Evolutionary conservation across 768 basidiomycete species (phyloP), one percentile per base, ranked within the genome.

Genomic region (Boletus barrowsii): DNA sequence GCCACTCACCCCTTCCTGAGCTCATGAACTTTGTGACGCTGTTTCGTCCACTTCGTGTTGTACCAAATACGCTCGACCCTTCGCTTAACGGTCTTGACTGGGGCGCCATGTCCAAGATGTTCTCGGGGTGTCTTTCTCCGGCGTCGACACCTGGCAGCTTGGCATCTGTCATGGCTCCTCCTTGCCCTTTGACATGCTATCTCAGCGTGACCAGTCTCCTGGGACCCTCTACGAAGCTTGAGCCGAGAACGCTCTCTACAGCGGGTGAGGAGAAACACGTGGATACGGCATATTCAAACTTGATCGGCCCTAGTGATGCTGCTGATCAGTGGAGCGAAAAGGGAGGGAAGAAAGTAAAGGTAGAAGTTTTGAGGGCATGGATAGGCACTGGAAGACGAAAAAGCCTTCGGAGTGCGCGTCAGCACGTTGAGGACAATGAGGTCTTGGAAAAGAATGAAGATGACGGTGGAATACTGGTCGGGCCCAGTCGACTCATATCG

Each of bases 1-100:
- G 96, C 3, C 96, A 98, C 65, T 96, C 93, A 0, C 79, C 89
- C 0, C 80, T 97, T 5, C 89, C 90, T 0, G 96, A 98, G 65
- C 79, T 99, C 1, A 83, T 86, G 55, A 72, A 75, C 2, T 87
- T 99, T 49, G 91, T 97, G 24, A 73, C 79, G 0, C 78, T 96
- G 17, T 97, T 99, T 71, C 80, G 80, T 18, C 96, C 96, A 0
- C 76, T 73, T 39, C 77, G 81, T 4, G 70, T 98, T 1, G 79
- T 92, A 3, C 96, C 95, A 0, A 96, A 95, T 62, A 89, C 90
- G 0, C 83, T 78, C 59, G 80, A 73, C 65, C 83, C 64, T 51
- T 72, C 57, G 39, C 80, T 74, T 51, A 67, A 64, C 60, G 83
- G 71, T 51, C 62, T 88, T 10, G 94, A 97, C 61, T 93, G 88